Conservation (phyloP, 2,329 filamentous ascomycete species). For the Hypomyces perniciosus region DNA sequence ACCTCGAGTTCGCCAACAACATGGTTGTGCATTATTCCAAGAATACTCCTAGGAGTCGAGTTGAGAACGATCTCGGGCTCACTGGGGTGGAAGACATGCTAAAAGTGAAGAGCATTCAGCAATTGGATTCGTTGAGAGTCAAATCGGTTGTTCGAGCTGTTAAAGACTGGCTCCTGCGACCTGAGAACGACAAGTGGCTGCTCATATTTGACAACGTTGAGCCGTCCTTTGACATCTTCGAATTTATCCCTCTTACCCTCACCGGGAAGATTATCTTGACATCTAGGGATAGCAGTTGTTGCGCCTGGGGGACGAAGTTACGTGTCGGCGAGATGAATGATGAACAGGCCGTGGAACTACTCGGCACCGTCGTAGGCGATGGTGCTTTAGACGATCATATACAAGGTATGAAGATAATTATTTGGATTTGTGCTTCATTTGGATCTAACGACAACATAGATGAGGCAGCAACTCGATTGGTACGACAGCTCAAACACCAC, state of each 20-base stretch:
- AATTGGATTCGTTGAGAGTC: slow-evolving; percentile 18
- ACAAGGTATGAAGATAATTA: slow-evolving; percentile 13
- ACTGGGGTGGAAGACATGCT: slow-evolving; percentile 21
- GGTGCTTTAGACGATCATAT: neutral
- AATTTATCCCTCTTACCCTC: slow-evolving; percentile 21
- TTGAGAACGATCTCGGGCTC: slow-evolving; percentile 21
- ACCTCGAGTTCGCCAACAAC: slow-evolving; percentile 19
- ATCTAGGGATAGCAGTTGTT: slow-evolving; percentile 18
- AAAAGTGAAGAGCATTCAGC: slow-evolving; percentile 18
- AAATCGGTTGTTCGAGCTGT: slow-evolving; percentile 21
- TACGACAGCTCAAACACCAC: slow-evolving; percentile 17
- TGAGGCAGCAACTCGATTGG: slow-evolving; percentile 15
- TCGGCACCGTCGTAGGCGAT: slow-evolving; percentile 12
- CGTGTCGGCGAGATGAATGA: slow-evolving; percentile 17
- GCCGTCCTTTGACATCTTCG: slow-evolving; percentile 19
- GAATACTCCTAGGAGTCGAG: slow-evolving; percentile 12
- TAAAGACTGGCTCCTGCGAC: slow-evolving; percentile 22
- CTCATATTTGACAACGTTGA: slow-evolving; percentile 22
- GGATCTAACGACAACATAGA: slow-evolving; percentile 8
- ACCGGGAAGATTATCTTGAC: slow-evolving; percentile 21
- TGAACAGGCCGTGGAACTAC: slow-evolving; percentile 16
- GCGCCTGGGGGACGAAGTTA: slow-evolving; percentile 19
- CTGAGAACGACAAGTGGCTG: slow-evolving; percentile 21
- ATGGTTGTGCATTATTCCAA: slow-evolving; percentile 19
- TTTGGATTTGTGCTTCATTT: neutral